A percentile compares a stretch with the other conserved stretches of the same genome.
Evolutionary conservation across 2,329 filamentous ascomycete species (phyloP).

Genomic region (Paecilomyces sp.): DNA sequence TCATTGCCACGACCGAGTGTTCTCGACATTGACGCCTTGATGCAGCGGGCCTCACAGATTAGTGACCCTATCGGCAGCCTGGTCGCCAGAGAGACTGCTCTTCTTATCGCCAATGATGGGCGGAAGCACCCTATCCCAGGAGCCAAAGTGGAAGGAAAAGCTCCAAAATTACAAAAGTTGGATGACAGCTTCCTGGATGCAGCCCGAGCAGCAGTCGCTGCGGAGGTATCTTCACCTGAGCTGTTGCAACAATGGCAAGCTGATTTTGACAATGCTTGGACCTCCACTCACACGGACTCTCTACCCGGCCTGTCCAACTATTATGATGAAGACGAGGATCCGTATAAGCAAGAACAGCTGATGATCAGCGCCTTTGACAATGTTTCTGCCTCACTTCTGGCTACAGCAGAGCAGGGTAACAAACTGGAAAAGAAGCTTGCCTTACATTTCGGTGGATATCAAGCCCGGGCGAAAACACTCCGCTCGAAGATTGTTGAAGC

Average conservation of each 20-base stretch:
- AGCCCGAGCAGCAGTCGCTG: constrained; percentile 68
- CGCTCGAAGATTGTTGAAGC: constrained; percentile 73
- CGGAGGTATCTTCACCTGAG: constrained; percentile 53
- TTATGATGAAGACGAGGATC: constrained; percentile 64
- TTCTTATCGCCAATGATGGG: constrained; percentile 77
- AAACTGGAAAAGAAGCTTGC: constrained; percentile 92
- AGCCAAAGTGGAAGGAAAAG: constrained; percentile 55
- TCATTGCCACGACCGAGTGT: constrained; percentile 68
- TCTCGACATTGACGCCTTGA: constrained; percentile 63
- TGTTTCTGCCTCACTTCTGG: constrained; percentile 65
- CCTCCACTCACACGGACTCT: constrained; percentile 39
- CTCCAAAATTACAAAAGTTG: constrained; percentile 55
- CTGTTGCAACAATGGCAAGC: constrained; percentile 44
- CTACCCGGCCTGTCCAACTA: constrained; percentile 78
- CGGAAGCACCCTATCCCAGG: constrained; percentile 64
- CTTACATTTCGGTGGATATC: constrained; percentile 82
- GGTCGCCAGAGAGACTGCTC: constrained; percentile 69
- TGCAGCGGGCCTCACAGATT: constrained; percentile 55
- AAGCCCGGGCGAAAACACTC: constrained; percentile 74
- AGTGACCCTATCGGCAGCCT: constrained; percentile 59
- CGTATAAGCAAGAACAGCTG: constrained; percentile 46
- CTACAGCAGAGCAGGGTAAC: constrained; percentile 69
- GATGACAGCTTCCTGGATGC: constrained; percentile 66
- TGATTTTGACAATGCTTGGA: constrained; percentile 47
- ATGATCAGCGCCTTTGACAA: constrained; percentile 68